Base-by-base conservation (phyloP, 139 green algal species). In the Coccomyxa sp. region DNA sequence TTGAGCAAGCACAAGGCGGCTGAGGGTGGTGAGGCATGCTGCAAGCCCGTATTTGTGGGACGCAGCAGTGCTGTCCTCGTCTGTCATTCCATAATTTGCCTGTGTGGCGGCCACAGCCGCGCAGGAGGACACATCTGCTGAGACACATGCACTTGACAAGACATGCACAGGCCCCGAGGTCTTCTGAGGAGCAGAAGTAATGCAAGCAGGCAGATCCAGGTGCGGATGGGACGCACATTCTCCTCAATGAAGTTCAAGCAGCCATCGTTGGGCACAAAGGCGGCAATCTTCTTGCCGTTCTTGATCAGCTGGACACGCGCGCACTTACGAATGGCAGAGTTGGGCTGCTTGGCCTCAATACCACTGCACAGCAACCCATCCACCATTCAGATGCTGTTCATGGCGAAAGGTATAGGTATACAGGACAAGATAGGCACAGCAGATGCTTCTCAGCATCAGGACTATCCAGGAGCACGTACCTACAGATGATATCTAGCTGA, bases 321-420 rank as follows among this genome's bases (percentile, higher is more conserved):
- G 86, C 97, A 99, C 93, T 99, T 99, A 76, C 97, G 94, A 82
- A 99, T 99, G 82, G 97, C 97, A 44, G 95, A 99, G 93, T 99
- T 99, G 82, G 97, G 97, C 97, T 99, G 97, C 90, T 99, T 99
- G 81, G 97, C 97, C 93, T 99, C 97, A 93, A 99, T 99, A 82
- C 97, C 97, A 83, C 92, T 97, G 90, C 86, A 5, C 38, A 78
- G 29, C 64, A 36, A 71, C 24, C 10, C 2, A 37, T 71, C 24
- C 7, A 36, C 7, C n/a, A 38, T 22, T 71, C 64, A 71, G 64
- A 2, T 71, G 2, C 50, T 6, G 22, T 64, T 4, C 22, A 64
- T n/a, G n/a, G n/a, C n/a, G n/a, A n/a, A n/a, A n/a, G n/a, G n/a
- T n/a, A n/a, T n/a, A n/a, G n/a, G n/a, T n/a, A n/a, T n/a, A n/a